phyloP scores from a whole-genome alignment of 1,284 basidiomycete species.

The Apiotrichum domesticum region DNA sequence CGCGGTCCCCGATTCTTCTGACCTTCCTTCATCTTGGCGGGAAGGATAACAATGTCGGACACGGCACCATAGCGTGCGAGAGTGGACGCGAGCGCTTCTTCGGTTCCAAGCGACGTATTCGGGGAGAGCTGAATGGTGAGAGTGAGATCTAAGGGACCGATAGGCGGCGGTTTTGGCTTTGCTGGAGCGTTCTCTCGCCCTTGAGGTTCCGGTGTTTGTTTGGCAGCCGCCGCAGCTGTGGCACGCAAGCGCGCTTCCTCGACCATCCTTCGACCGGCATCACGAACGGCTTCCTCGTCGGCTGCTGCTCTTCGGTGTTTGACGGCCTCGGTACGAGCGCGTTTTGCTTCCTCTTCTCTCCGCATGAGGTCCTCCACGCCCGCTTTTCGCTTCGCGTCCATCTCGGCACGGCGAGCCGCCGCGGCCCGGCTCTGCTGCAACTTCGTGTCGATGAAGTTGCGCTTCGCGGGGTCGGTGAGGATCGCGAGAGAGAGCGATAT shows the following conservation, averaged over 20 bases:
- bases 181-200: not conserved
- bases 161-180: slow-evolving; percentile 16
- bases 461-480: slow-evolving; percentile 72
- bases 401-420: slow-evolving; percentile 65
- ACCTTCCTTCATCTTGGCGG: slow-evolving; percentile 18
- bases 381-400: slow-evolving; percentile 69
- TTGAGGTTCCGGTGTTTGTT: too few relatives aligned
- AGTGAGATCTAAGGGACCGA: slow-evolving; percentile 41
- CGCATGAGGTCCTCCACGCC: slow-evolving; percentile 76
- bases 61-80: slow-evolving; percentile 38
- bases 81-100: slow-evolving; percentile 18
- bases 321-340: slow-evolving; percentile 55
- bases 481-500: slow-evolving; percentile 80
- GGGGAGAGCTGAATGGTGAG: slow-evolving; percentile 40
- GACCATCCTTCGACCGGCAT: slow-evolving; percentile 63
- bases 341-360: slow-evolving; percentile 68
- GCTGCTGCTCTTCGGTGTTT: slow-evolving; percentile 46
- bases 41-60: slow-evolving; percentile 30
- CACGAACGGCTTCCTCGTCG: slow-evolving; percentile 68
- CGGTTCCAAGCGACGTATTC: slow-evolving; percentile 8
- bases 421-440: slow-evolving; percentile 65
- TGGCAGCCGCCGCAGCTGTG: slow-evolving; percentile 14
- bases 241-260: slow-evolving; percentile 52
- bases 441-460: slow-evolving; percentile 75
- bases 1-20: slow-evolving; percentile 48